Percentiles rank a stretch among this genome's conserved stretches.
These are phyloP conservation scores for Quercus gilva DNA, from an alignment of 306 rosid species.

Conservation along the genomic window DNA sequence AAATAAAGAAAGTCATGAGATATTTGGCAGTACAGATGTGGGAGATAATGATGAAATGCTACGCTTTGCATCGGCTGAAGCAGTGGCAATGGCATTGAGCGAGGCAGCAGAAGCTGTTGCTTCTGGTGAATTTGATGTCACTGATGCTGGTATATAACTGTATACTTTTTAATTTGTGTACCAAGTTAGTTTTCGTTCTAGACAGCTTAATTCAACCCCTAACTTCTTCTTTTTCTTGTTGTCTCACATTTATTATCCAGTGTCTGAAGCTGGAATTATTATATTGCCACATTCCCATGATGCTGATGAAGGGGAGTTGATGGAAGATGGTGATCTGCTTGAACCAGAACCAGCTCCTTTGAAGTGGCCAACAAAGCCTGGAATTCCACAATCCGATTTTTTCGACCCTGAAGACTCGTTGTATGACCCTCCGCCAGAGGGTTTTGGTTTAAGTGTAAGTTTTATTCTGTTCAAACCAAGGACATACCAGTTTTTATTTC, in stretches of 20 bases:
- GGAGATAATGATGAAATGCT: slow-evolving; percentile 37
- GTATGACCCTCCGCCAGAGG: slow-evolving; percentile 87
- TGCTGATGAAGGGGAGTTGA: slow-evolving; percentile 33
- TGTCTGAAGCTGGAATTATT: slow-evolving; percentile 72
- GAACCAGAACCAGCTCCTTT: slow-evolving; percentile 48
- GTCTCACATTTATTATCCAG: slow-evolving; percentile 42
- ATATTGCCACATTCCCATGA: slow-evolving; percentile 51
- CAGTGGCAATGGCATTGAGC: slow-evolving; percentile 73
- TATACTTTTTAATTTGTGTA: slow-evolving; percentile 10
- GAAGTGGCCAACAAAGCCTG: slow-evolving; percentile 73
- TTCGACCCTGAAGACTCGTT: slow-evolving; percentile 73
- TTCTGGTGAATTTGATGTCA: slow-evolving; percentile 48
- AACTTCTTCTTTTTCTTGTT: background rate
- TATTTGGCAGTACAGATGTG: slow-evolving; percentile 10
- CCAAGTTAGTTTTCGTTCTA: slow-evolving; percentile 12
- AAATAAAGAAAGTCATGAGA: slow-evolving; percentile 22
- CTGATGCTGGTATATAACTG: slow-evolving; percentile 62
- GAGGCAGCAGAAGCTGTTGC: slow-evolving; percentile 75
- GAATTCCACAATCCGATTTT: slow-evolving; percentile 42
- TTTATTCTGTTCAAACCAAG: background rate
- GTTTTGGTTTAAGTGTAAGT: slow-evolving; percentile 74
- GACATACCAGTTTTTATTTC: background rate
- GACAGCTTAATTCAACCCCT: background rate
- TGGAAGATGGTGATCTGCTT: slow-evolving; percentile 36
- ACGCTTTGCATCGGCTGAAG: slow-evolving; percentile 69